Evolutionary conservation across 371 early-diverging fungal genomes (phyloP).

Genomic region (Lichtheimia ramosa): DNA sequence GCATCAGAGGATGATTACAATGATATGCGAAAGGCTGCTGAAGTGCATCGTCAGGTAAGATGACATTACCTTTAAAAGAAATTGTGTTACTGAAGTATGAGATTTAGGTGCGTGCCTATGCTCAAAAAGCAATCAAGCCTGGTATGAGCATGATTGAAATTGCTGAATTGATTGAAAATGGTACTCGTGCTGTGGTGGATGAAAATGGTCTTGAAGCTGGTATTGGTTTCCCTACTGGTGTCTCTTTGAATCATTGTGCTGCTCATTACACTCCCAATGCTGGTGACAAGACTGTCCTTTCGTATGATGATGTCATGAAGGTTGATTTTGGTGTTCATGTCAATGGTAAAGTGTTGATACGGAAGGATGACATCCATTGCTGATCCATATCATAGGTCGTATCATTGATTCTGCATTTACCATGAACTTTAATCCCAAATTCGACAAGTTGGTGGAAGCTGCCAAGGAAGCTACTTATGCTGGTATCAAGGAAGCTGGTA

Average conservation of each 20-base stretch:
- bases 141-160: slow-evolving; percentile 97
- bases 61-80: too few species aligned
- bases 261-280: slow-evolving; percentile 99
- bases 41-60: slow-evolving; percentile 84
- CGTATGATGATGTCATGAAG: slow-evolving; percentile 97
- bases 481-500: slow-evolving; percentile 94
- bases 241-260: slow-evolving; percentile 97
- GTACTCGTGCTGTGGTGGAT: slow-evolving; percentile 89
- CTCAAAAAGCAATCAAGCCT: slow-evolving; percentile 86
- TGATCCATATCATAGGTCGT: slow-evolving; percentile 41
- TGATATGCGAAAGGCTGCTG: slow-evolving; percentile 88
- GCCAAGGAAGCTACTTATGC: slow-evolving; percentile 98
- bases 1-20: slow-evolving; percentile 66
- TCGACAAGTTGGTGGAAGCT: slow-evolving; percentile 87
- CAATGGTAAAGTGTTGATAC: slow-evolving; percentile 73
- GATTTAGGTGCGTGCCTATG: slow-evolving; percentile 83
- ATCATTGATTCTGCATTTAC: slow-evolving; percentile 99
- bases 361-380: not conserved
- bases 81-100: too few species aligned
- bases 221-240: slow-evolving; percentile 99
- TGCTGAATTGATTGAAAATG: slow-evolving; percentile 94
- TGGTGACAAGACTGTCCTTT: slow-evolving; percentile 91
- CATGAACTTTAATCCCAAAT: slow-evolving; percentile 92
- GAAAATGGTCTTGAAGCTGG: slow-evolving; percentile 89
- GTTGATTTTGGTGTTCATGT: slow-evolving; percentile 99